phyloP scores from a whole-genome alignment of 2,329 filamentous ascomycete species.

The Aureobasidium musti region DNA sequence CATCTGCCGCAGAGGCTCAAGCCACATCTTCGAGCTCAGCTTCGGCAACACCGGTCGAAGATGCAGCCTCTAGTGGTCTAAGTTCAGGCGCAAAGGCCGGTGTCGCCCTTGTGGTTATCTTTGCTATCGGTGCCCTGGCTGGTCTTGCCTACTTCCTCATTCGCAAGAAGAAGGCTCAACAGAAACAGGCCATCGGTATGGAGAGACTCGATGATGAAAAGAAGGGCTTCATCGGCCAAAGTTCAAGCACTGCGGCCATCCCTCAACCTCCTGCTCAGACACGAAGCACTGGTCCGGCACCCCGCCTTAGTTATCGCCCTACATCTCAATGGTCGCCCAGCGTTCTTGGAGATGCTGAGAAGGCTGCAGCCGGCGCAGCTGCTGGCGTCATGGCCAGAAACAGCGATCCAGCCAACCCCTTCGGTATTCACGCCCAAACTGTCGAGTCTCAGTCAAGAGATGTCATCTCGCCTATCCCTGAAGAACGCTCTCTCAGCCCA shows the following conservation, averaged over 20 bases:
- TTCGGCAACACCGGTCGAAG: slow-evolving; percentile 7
- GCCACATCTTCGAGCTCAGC: slow-evolving; percentile 20
- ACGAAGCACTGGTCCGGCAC: slow-evolving; percentile 60
- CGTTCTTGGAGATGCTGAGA: slow-evolving; percentile 51
- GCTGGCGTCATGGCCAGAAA: slow-evolving; percentile 38
- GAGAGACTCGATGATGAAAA: slow-evolving; percentile 47
- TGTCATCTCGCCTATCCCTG: slow-evolving; percentile 35
- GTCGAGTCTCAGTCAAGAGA: slow-evolving; percentile 41
- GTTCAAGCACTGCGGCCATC: slow-evolving; percentile 35
- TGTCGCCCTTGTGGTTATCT: slow-evolving; percentile 77
- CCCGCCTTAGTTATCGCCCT: slow-evolving; percentile 81
- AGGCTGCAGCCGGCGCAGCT: slow-evolving; percentile 40
- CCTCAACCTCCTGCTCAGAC: slow-evolving; percentile 42
- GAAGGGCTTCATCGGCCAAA: slow-evolving; percentile 32
- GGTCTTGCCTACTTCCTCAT: slow-evolving; percentile 72
- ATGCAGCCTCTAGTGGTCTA: slow-evolving; percentile 41
- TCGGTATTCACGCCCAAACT: slow-evolving; percentile 42
- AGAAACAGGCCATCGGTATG: slow-evolving; percentile 40
- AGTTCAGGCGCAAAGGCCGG: slow-evolving; percentile 68
- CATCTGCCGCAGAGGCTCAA: slow-evolving; percentile 18
- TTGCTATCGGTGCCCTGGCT: slow-evolving; percentile 66
- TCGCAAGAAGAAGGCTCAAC: slow-evolving; percentile 68
- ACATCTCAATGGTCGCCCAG: slow-evolving; percentile 80
- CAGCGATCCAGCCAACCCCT: slow-evolving; percentile 42
- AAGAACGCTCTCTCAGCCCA: slow-evolving; percentile 26